Conservation (phyloP, 148 eudicot species). For the Rhododendron griersonianum region DNA sequence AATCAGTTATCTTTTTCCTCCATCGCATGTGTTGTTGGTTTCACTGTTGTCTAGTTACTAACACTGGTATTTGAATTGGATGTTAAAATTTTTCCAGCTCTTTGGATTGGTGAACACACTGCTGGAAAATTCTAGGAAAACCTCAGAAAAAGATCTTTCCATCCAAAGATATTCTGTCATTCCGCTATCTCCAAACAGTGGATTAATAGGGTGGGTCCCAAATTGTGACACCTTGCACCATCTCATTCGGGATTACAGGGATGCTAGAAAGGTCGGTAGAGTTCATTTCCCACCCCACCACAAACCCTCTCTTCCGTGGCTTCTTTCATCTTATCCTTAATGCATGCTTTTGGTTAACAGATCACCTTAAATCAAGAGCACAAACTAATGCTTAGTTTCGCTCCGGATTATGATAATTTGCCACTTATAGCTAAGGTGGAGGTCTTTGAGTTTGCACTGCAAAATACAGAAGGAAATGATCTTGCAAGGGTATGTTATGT, state of each 20-base stretch:
- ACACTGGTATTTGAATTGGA: background rate
- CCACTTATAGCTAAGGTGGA: conserved; percentile 95
- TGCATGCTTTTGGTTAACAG: conserved; percentile 37
- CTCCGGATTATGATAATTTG: conserved; percentile 91
- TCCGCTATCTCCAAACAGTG: conserved; percentile 96
- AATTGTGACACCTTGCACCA: conserved; percentile 97
- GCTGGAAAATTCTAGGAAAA: conserved; percentile 84
- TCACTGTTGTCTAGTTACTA: background rate
- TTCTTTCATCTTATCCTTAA: conserved; percentile 1
- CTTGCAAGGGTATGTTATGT: conserved; percentile 61
- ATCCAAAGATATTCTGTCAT: conserved; percentile 88
- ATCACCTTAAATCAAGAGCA: conserved; percentile 93
- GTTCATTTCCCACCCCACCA: background rate
- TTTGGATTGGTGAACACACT: conserved; percentile 96
- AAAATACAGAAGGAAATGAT: conserved; percentile 93
- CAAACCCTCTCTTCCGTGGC: background rate
- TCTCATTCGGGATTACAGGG: conserved; percentile 93
- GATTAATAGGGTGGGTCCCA: conserved; percentile 98
- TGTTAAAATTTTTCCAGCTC: conserved; percentile 43
- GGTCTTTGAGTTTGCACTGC: conserved; percentile 88
- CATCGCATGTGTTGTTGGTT: background rate
- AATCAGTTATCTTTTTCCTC: background rate
- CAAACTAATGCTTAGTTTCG: conserved; percentile 82
- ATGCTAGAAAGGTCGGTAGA: conserved; percentile 79
- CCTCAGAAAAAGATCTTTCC: conserved; percentile 88